Conservation (phyloP, 2,329 filamentous ascomycete genomes). For the Xylaria sp. region DNA sequence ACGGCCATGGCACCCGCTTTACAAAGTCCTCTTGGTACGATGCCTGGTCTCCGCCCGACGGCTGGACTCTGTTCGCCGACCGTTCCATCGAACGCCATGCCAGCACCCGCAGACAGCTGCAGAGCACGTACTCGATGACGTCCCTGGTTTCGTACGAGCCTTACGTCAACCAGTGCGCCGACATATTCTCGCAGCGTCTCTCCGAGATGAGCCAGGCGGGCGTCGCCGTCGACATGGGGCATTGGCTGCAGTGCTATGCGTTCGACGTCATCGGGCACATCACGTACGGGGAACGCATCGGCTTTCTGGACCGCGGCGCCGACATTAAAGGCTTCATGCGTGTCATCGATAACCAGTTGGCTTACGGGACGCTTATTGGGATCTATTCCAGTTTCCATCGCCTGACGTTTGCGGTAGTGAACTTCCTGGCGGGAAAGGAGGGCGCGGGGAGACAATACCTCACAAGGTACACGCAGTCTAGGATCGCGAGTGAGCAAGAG, state of each 20-base stretch:
- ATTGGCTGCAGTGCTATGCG: constrained; percentile 54
- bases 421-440: constrained; percentile 32
- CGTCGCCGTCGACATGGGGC: constrained; percentile 45
- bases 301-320: constrained; percentile 51
- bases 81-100: constrained; percentile 44
- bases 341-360: constrained; percentile 41
- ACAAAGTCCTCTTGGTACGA: constrained; percentile 51
- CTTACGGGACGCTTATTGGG: constrained; percentile 44
- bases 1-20: constrained; percentile 52
- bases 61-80: constrained; percentile 48
- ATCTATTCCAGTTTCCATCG: constrained; percentile 39
- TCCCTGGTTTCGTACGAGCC: constrained; percentile 50
- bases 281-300: constrained; percentile 50
- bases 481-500: constrained; percentile 33
- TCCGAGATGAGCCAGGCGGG: constrained; percentile 41
- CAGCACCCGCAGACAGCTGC: constrained; percentile 44
- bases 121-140: constrained; percentile 50
- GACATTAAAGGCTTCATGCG: constrained; percentile 48
- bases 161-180: constrained; percentile 49
- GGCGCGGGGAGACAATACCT: constrained; percentile 45
- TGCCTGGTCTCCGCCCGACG: constrained; percentile 39
- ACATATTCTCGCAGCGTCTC: constrained; percentile 46
- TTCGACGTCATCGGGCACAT: constrained; percentile 54
- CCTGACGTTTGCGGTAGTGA: constrained; percentile 24
- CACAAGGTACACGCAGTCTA: constrained; percentile 41